Evolutionary conservation across 768 basidiomycete genomes (phyloP).

Genomic region (Lepiota venenata): DNA sequence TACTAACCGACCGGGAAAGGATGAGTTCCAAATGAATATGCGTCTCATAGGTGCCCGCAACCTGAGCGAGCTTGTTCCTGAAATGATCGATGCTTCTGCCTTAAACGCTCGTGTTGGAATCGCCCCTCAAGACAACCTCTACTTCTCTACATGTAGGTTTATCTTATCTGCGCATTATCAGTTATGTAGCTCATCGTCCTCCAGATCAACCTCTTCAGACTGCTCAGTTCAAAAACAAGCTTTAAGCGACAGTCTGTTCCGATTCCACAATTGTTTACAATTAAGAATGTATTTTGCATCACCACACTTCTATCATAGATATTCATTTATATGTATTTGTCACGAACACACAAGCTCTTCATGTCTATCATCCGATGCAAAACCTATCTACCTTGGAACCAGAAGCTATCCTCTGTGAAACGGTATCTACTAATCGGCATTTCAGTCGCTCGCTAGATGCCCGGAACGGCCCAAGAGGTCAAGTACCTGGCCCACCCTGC

Average conservation of each 20-base stretch:
- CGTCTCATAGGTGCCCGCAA: slow-evolving; percentile 84
- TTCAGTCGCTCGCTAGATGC: too few species aligned
- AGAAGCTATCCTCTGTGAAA: too few species aligned
- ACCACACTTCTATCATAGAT: neutral
- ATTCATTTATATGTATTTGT: neutral
- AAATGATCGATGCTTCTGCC: slow-evolving; percentile 81
- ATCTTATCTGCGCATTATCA: too few species aligned
- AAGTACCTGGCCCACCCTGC: too few species aligned
- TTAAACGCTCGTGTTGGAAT: slow-evolving; percentile 8
- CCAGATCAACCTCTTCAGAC: slow-evolving; percentile 19
- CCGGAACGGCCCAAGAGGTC: too few species aligned
- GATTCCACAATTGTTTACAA: neutral
- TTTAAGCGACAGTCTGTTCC: slow-evolving; percentile 11
- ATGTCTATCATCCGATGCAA: too few species aligned
- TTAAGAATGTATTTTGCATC: neutral
- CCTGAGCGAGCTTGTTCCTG: slow-evolving; percentile 74
- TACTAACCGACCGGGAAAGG: slow-evolving; percentile 40
- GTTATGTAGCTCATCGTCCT: neutral
- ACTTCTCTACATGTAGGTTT: slow-evolving; percentile 6
- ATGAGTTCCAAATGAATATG: slow-evolving; percentile 99
- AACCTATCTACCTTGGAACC: too few species aligned
- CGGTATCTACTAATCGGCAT: too few species aligned
- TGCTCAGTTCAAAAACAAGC: slow-evolving; percentile 22
- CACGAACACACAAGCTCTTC: neutral
- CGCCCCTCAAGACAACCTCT: slow-evolving; percentile 7